Evolutionary conservation across 441 rosid species (phyloP).

Genomic region (Syzygium syzygioides): DNA sequence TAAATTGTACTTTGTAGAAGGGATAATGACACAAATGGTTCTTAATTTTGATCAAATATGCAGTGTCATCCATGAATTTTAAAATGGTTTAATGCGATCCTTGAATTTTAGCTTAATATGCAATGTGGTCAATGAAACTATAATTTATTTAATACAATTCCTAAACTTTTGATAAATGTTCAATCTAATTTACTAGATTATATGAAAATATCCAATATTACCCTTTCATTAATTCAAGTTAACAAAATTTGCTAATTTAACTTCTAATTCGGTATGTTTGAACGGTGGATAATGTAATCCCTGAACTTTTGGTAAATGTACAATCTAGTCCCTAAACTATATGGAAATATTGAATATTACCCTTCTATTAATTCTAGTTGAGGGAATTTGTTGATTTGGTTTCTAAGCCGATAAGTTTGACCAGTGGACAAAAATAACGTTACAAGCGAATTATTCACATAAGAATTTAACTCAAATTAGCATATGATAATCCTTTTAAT

Average conservation of each 20-base stretch:
- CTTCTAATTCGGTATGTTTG: background rate
- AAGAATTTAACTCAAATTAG: background rate
- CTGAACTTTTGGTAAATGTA: background rate
- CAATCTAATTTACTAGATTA: background rate
- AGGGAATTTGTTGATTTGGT: background rate
- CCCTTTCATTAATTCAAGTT: background rate
- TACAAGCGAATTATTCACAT: background rate
- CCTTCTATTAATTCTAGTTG: background rate
- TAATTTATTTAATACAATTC: background rate
- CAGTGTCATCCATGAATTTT: background rate
- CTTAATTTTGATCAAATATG: background rate
- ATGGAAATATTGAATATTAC: background rate
- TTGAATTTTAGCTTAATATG: too few relatives aligned
- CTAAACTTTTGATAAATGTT: background rate
- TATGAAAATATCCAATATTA: background rate
- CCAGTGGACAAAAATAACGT: background rate
- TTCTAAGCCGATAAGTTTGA: background rate
- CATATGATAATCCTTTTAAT: background rate
- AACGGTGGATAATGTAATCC: background rate
- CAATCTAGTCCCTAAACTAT: background rate
- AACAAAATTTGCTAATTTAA: background rate
- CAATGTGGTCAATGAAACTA: too few relatives aligned
- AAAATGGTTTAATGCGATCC: accelerated
- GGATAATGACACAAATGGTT: background rate
- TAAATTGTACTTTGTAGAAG: background rate